Conservation (phyloP, 169 alveolate genomes). For the Babesia divergens region DNA sequence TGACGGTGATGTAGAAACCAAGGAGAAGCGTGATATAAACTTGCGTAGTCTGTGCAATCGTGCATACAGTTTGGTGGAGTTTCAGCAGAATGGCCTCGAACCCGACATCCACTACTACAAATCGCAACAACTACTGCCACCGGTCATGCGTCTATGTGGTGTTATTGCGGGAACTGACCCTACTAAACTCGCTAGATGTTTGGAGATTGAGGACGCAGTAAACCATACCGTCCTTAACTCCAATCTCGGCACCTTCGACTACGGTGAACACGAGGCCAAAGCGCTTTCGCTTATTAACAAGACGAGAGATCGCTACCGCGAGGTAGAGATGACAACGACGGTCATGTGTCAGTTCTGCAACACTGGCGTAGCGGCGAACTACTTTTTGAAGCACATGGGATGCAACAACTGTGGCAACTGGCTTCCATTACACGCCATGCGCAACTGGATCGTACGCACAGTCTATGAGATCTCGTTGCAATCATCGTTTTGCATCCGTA, state of each 20-base stretch:
- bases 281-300: constrained; percentile 56
- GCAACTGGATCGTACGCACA: constrained; percentile 61
- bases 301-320: constrained; percentile 44
- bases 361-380: constrained; percentile 29
- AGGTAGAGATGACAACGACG: constrained; percentile 43
- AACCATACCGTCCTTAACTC: constrained; percentile 1
- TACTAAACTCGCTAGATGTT: constrained; percentile 68
- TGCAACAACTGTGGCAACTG: constrained; percentile 63
- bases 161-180: constrained; percentile 86
- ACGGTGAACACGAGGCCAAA: constrained; percentile 56
- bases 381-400: constrained; percentile 48
- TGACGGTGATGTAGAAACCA: constrained; percentile 14
- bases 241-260: constrained; percentile 23
- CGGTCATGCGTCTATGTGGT: constrained; percentile 86
- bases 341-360: constrained; percentile 58
- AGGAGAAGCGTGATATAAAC: constrained; percentile 10
- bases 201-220: constrained; percentile 29
- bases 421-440: constrained; percentile 57
- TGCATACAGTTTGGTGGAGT: constrained; percentile 87
- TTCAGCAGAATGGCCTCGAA: constrained; percentile 71
- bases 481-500: constrained; percentile 55
- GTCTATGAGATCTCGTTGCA: constrained; percentile 50
- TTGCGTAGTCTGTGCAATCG: constrained; percentile 75
- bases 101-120: constrained; percentile 89
- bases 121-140: constrained; percentile 89